A percentile compares a stretch with the other conserved stretches of the same genome.
Conservation (phyloP, 768 basidiomycete species). For the Hydnum rufescens region DNA sequence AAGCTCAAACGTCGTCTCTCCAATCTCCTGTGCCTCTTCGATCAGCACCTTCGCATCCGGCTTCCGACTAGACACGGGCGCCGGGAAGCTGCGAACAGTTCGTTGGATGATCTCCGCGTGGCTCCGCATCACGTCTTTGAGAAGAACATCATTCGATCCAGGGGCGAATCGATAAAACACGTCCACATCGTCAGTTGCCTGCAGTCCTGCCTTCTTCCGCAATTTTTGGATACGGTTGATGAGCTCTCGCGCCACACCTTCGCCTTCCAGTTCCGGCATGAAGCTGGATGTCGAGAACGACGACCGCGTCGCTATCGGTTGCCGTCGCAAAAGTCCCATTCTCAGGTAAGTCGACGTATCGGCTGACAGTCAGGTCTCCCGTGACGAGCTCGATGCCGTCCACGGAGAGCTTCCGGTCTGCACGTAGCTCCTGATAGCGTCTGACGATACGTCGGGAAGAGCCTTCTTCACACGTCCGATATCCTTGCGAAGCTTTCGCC, state of each 20-base stretch:
- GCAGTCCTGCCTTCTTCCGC: slow-evolving; percentile 86
- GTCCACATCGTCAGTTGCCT: slow-evolving; percentile 84
- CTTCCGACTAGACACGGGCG: slow-evolving; percentile 33
- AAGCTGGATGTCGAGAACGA: slow-evolving; percentile 75
- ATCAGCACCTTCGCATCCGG: slow-evolving; percentile 34
- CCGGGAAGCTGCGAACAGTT: slow-evolving; percentile 55
- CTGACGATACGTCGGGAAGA: slow-evolving; percentile 61
- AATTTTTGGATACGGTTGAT: slow-evolving; percentile 88
- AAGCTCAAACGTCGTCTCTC: slow-evolving; percentile 56
- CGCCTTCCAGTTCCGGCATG: slow-evolving; percentile 70
- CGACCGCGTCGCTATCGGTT: slow-evolving; percentile 87
- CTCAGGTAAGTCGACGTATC: slow-evolving; percentile 65
- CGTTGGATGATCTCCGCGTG: slow-evolving; percentile 51
- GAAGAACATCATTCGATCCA: slow-evolving; percentile 35
- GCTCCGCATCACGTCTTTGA: slow-evolving; percentile 41
- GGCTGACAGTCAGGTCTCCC: slow-evolving; percentile 82
- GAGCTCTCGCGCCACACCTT: slow-evolving; percentile 78
- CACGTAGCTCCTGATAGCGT: slow-evolving; percentile 61
- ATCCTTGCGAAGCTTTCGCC: slow-evolving; percentile 85
- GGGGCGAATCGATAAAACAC: slow-evolving; percentile 69
- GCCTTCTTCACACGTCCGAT: slow-evolving; percentile 74
- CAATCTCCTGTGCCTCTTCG: slow-evolving; percentile 76
- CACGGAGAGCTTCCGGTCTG: slow-evolving; percentile 52
- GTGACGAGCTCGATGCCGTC: slow-evolving; percentile 76
- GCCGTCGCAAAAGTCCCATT: slow-evolving; percentile 43